Conservation (phyloP, 2,329 filamentous ascomycete genomes). For the Pyrenochaeta sp. region DNA sequence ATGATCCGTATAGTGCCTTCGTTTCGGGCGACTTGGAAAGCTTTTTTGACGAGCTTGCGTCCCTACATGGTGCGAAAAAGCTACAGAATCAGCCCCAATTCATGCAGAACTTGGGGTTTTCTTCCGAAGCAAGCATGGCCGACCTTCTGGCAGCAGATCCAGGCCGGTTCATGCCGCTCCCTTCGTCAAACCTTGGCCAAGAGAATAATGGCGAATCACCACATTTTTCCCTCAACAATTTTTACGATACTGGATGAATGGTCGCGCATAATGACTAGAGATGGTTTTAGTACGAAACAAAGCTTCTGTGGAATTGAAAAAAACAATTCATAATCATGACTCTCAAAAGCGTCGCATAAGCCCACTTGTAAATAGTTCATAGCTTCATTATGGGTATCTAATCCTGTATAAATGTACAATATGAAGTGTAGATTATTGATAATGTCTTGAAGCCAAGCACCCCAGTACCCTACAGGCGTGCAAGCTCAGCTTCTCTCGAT, state of each 20-base stretch:
- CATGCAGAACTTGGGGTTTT: constrained; percentile 72
- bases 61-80: constrained; percentile 62
- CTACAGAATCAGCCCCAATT: constrained; percentile 68
- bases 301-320: too few species aligned
- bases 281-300: neutral
- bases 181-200: constrained; percentile 37
- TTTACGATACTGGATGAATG: constrained; percentile 28
- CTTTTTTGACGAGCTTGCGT: constrained; percentile 66
- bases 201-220: constrained; percentile 21
- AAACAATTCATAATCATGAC: neutral
- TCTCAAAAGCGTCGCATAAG: neutral
- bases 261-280: neutral
- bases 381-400: neutral
- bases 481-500: constrained; percentile 3
- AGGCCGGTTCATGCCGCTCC: constrained; percentile 49
- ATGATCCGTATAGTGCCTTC: constrained; percentile 42
- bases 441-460: neutral
- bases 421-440: neutral
- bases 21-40: constrained; percentile 56
- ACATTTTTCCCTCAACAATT: constrained; percentile 27
- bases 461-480: constrained; percentile 5
- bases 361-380: neutral
- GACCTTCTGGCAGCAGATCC: constrained; percentile 55
- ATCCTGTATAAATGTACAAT: neutral
- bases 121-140: constrained; percentile 66